A percentile compares a stretch with the other conserved stretches of the same genome.
phyloP scores from a whole-genome alignment of 345 rosid species.

The Physaria fendleri region DNA sequence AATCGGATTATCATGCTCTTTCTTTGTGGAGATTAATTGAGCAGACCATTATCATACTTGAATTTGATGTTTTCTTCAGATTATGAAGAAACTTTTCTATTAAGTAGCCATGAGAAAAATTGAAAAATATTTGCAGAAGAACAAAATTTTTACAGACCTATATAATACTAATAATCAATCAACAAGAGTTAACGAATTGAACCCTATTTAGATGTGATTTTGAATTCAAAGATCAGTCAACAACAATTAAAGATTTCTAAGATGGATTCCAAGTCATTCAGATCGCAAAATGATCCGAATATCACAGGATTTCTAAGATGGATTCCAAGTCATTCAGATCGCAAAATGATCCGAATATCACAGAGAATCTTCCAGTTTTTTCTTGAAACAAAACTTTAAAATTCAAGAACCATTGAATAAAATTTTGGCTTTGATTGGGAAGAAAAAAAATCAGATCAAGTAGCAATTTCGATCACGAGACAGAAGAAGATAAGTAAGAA shows the following conservation, averaged over 20 bases:
- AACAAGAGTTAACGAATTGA: not conserved
- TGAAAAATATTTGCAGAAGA: slow-evolving; percentile 6
- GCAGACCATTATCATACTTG: slow-evolving; percentile 22
- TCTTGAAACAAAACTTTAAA: not conserved
- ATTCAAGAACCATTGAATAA: not conserved
- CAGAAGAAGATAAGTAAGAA: slow-evolving; percentile 11
- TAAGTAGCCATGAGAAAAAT: slow-evolving; percentile 33
- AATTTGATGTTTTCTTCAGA: slow-evolving; percentile 2
- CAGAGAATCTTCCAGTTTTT: not conserved
- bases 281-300: not conserved
- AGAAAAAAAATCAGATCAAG: not conserved
- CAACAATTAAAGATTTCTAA: too few relatives aligned
- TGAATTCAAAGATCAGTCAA: too few relatives aligned
- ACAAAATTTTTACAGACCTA: not conserved
- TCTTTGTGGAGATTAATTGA: slow-evolving; percentile 31
- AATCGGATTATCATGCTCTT: slow-evolving; percentile 34
- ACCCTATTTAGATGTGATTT: too few relatives aligned
- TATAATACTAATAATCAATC: not conserved
- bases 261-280: too few relatives aligned
- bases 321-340: not conserved
- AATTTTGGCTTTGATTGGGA: not conserved
- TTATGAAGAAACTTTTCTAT: slow-evolving; percentile 34
- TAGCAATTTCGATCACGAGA: not conserved
- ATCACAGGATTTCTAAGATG: not conserved
- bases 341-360: not conserved